A percentile compares a stretch with the other conserved stretches of the same genome.
These are phyloP conservation scores for Pecoramyces ruminantium DNA, from an alignment of 192 early-diverging fungal genomes.

Conservation along the genomic window DNA sequence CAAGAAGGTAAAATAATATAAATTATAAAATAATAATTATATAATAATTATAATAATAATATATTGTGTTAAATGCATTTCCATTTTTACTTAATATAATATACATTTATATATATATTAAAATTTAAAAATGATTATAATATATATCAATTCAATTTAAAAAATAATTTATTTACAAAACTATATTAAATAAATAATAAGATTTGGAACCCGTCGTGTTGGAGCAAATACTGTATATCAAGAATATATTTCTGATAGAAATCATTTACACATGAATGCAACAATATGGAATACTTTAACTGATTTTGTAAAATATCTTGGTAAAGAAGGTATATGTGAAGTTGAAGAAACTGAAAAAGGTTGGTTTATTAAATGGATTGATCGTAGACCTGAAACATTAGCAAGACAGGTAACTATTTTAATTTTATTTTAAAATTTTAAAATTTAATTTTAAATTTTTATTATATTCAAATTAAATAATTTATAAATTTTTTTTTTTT, in stretches of 20 bases:
- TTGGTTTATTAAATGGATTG: slow-evolving; percentile 81
- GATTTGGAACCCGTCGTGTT: slow-evolving; percentile 66
- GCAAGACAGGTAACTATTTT: slow-evolving; percentile 38
- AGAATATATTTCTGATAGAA: slow-evolving; percentile 78
- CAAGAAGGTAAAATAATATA: slow-evolving; percentile 36
- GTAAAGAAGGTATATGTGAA: slow-evolving; percentile 57
- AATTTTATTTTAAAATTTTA: background rate
- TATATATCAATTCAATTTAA: too few relatives aligned
- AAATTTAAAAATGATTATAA: too few relatives aligned
- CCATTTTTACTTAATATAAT: too few relatives aligned
- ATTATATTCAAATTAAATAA: too few relatives aligned
- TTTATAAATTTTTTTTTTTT: too few relatives aligned
- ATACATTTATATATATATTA: too few relatives aligned
- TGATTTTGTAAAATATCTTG: slow-evolving; percentile 76
- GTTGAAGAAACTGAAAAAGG: slow-evolving; percentile 86
- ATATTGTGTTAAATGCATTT: too few relatives aligned
- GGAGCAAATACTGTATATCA: slow-evolving; percentile 92
- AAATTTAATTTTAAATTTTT: background rate
- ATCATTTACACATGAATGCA: slow-evolving; percentile 93
- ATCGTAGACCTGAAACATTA: slow-evolving; percentile 72
- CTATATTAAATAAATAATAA: background rate
- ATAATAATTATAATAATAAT: too few relatives aligned
- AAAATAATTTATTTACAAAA: too few relatives aligned
- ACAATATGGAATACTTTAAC: slow-evolving; percentile 81
- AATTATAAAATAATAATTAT: too few relatives aligned